Base-by-base conservation (phyloP, 345 rosid species). In the Citrus inodora region DNA sequence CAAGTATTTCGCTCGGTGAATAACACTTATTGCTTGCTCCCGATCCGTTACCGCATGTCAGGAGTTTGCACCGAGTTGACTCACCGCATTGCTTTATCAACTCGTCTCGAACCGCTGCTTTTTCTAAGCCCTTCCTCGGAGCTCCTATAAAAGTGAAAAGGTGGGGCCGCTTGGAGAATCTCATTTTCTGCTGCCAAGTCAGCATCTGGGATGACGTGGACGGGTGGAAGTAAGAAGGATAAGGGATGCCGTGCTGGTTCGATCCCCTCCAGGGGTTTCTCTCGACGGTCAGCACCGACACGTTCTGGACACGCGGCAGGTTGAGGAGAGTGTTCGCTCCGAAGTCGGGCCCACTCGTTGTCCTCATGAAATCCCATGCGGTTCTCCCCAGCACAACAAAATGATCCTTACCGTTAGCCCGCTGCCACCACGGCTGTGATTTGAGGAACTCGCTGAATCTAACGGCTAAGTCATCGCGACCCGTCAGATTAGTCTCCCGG, bases 141-240 rank as follows among this genome's bases (percentile, higher is more conserved):
- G 84, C 92, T 1, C 93, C 93, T 1, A 90, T 80, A 81, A 88
- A 90, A 67, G 93, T 85, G 67, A 87, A 88, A 16, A 88, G 81
- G 86, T 80, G 11, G 4, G 90, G 84, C 60, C 93, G 84, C 3
- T 28, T 40, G 9, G 84, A 80, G 4, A 17, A 63, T 17, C 70
- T 61, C 51, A 87, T 75, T 68, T 61, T 71, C n/a, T 42, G 6
- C 70, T 85, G 89, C 92, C 93, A 90, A 42, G 77, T 21, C 37
- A 66, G 22, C 87, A 90, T 80, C 48, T 90, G 83, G 0, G 17
- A 64, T 2, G 82, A 51, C 63, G 82, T 88, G 70, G 72, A 56
- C 8, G 93, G 93, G 68, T 90, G 93, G 79, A 88, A 88, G 68
- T 90, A 90, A 37, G 93, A 80, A 0, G 93, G 85, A 83, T 90